Conservation (phyloP, 495 filamentous ascomycete genomes). For the Haplographium delicatum region DNA sequence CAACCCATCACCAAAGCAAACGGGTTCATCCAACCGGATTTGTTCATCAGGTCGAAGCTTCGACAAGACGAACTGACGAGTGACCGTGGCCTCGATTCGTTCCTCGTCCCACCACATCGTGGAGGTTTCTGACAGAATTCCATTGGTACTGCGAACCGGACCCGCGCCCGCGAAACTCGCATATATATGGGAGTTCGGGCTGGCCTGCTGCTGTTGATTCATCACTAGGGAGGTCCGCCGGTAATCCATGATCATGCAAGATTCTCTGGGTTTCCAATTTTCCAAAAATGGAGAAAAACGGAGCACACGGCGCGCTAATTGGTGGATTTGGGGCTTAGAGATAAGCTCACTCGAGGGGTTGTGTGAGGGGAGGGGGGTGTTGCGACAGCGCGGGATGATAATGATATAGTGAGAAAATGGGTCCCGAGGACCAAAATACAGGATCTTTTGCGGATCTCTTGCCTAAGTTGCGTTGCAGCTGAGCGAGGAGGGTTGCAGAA, state of each 20-base stretch:
- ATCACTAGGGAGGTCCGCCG: slow-evolving; percentile 17
- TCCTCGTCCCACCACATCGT: slow-evolving; percentile 77
- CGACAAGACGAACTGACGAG: slow-evolving; percentile 60
- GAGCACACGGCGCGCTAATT: slow-evolving; percentile 11
- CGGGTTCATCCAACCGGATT: slow-evolving; percentile 58
- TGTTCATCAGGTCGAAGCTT: slow-evolving; percentile 62
- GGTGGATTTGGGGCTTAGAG: slow-evolving; percentile 6
- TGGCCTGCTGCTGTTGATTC: slow-evolving; percentile 12
- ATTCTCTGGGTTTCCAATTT: neutral
- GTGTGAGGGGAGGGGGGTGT: neutral
- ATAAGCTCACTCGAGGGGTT: slow-evolving; percentile 13
- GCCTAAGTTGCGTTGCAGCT: no score
- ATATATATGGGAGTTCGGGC: slow-evolving; percentile 22
- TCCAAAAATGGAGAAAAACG: neutral
- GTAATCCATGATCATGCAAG: slow-evolving; percentile 22
- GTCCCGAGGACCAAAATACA: slow-evolving; percentile 3
- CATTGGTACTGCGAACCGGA: slow-evolving; percentile 13
- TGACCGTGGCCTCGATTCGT: slow-evolving; percentile 68
- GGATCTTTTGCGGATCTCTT: neutral
- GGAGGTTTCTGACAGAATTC: slow-evolving; percentile 16
- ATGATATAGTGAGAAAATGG: slow-evolving; percentile 3
- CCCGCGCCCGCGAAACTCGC: slow-evolving; percentile 19
- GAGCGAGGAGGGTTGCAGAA: neutral
- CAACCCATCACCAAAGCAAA: slow-evolving; percentile 81
- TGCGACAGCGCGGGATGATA: slow-evolving; percentile 12